Percentiles rank a stretch among this genome's conserved stretches.
Evolutionary conservation across 192 early-diverging fungal genomes (phyloP).

Genomic region (Podila clonocystis): DNA sequence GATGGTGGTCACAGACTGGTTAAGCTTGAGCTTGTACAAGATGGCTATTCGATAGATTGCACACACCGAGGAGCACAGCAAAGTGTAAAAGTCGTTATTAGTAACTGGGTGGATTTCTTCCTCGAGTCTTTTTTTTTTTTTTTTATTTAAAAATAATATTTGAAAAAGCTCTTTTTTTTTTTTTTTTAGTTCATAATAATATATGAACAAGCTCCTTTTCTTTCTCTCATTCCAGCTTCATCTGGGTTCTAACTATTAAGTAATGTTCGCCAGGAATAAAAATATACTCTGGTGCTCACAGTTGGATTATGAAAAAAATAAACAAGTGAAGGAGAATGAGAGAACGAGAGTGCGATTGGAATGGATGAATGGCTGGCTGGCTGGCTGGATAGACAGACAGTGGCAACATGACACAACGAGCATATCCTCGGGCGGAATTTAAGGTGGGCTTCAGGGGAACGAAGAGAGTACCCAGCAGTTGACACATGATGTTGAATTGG

Average conservation of each 20-base stretch:
- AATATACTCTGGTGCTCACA: no score
- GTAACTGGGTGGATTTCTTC: neutral
- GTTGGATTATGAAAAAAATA: no score
- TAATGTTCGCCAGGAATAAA: no score
- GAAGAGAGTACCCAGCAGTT: no score
- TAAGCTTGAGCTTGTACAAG: slow-evolving; percentile 98
- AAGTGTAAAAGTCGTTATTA: neutral
- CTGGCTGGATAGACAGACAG: no score
- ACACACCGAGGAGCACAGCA: neutral
- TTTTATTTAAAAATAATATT: neutral
- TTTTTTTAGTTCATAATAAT: neutral
- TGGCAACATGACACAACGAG: no score
- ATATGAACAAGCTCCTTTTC: neutral
- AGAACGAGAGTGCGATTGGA: no score
- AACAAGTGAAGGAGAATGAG: no score
- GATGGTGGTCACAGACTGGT: slow-evolving; percentile 98
- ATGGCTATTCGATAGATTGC: slow-evolving; percentile 67
- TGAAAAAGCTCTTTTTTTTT: neutral
- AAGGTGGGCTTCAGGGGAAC: no score
- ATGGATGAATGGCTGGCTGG: neutral
- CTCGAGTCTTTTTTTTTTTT: neutral
- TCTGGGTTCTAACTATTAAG: slow-evolving; percentile 3
- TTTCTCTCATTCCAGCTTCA: neutral
- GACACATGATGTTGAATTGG: neutral
- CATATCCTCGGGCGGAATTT: no score